These are phyloP conservation scores for Ascochyta fabae DNA, from an alignment of 2,329 filamentous ascomycete species.

Conservation along the genomic window DNA sequence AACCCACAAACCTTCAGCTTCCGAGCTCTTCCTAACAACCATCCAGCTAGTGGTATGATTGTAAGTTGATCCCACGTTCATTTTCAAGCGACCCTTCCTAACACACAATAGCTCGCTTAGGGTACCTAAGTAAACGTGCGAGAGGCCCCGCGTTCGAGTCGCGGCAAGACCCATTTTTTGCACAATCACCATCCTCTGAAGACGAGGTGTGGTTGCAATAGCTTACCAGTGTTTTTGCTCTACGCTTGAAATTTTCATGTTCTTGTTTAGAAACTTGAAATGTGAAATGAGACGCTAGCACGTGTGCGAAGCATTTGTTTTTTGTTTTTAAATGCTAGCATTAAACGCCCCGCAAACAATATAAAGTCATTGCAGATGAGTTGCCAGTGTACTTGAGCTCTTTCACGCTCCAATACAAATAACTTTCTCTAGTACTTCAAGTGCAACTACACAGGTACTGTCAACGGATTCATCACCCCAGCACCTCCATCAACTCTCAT, in stretches of 20 bases:
- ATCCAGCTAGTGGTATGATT: constrained; percentile 69
- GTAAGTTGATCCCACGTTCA: neutral
- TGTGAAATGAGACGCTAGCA: too few species aligned
- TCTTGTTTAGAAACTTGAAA: too few species aligned
- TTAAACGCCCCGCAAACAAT: too few species aligned
- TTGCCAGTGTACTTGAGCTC: too few species aligned
- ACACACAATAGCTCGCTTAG: constrained; percentile 62
- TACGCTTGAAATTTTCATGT: too few species aligned
- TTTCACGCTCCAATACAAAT: too few species aligned
- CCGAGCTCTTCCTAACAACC: neutral
- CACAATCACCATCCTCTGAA: neutral
- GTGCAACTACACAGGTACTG: constrained; percentile 40
- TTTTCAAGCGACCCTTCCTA: neutral
- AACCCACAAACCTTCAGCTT: neutral
- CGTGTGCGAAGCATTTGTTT: too few species aligned
- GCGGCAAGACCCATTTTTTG: constrained; percentile 35
- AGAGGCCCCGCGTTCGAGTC: constrained; percentile 49
- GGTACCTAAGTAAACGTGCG: constrained; percentile 48
- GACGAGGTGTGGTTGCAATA: too few species aligned
- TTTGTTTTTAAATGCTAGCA: too few species aligned
- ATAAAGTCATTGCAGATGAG: too few species aligned
- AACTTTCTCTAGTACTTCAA: too few species aligned
- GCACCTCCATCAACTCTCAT: constrained; percentile 68
- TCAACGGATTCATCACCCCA: constrained; percentile 49
- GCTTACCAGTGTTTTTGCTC: too few species aligned